Conservation (phyloP, 2,329 filamentous ascomycete genomes). For the Aspergillus proliferans region DNA sequence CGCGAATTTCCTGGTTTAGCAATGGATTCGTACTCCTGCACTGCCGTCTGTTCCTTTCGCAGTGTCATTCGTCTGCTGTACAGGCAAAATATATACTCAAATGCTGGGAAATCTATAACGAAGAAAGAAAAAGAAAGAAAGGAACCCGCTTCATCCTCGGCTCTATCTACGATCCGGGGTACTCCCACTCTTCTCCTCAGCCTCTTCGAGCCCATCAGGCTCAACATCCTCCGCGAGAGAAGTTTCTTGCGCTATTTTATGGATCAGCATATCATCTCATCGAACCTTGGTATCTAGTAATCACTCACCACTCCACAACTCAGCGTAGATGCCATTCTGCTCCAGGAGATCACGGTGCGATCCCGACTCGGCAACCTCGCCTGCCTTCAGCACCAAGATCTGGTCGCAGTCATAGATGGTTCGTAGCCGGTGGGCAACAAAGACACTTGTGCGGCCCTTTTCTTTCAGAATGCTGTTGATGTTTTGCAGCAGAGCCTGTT, state of each 20-base stretch:
- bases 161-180: conserved; percentile 4
- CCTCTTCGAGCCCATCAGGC: conserved; percentile 34
- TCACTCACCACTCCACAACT: conserved; percentile 77
- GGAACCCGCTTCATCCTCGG: too few species aligned
- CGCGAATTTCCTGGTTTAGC: too few species aligned
- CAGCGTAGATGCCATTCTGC: conserved; percentile 65
- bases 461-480: conserved; percentile 90
- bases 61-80: too few species aligned
- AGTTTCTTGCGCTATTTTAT: conserved; percentile 54
- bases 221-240: conserved; percentile 37
- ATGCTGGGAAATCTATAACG: background rate
- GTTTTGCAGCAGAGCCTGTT: conserved; percentile 81
- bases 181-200: conserved; percentile 28
- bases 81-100: background rate
- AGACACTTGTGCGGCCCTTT: conserved; percentile 83
- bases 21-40: too few species aligned
- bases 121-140: background rate
- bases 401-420: conserved; percentile 91
- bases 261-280: background rate
- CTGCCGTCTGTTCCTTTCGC: too few species aligned
- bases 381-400: conserved; percentile 84
- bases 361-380: conserved; percentile 78
- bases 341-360: conserved; percentile 82
- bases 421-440: conserved; percentile 83
- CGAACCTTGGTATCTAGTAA: background rate